Evolutionary conservation across 805 yeast species (phyloP).

Genomic region (Cephaloascus albidus): DNA sequence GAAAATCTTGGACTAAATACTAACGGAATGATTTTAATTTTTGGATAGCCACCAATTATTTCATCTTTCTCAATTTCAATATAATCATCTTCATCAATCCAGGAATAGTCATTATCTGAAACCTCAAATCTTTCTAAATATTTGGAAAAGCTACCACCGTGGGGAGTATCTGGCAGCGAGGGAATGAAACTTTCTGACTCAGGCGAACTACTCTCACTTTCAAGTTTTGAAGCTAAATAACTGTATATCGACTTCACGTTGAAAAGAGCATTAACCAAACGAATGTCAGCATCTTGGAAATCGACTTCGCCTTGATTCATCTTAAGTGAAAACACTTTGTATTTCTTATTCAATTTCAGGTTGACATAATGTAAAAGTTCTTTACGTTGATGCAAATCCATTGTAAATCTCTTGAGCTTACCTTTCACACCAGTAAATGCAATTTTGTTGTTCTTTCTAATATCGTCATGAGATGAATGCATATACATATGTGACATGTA

Average conservation of each 20-base stretch:
- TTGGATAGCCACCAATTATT: constrained; percentile 28
- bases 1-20: constrained; percentile 48
- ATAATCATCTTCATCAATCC: constrained; percentile 76
- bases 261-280: constrained; percentile 58
- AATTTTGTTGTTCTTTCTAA: constrained; percentile 12
- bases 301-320: constrained; percentile 65
- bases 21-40: constrained; percentile 35
- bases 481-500: constrained; percentile 25
- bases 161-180: neutral
- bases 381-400: constrained; percentile 58
- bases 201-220: neutral
- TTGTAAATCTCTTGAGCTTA: constrained; percentile 39
- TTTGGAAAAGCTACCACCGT: neutral
- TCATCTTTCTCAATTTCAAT: constrained; percentile 54
- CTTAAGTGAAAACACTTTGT: constrained; percentile 39
- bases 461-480: constrained; percentile 15
- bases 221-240: constrained; percentile 7
- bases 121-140: neutral
- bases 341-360: constrained; percentile 23
- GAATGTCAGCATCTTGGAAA: constrained; percentile 56
- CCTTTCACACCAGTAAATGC: constrained; percentile 34
- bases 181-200: neutral
- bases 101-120: constrained; percentile 16
- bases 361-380: constrained; percentile 25
- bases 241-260: constrained; percentile 38